A percentile compares a stretch with the other conserved stretches of the same genome.
Evolutionary conservation across 192 early-diverging fungal species (phyloP).

Genomic region (Haplosporangium gracile): DNA sequence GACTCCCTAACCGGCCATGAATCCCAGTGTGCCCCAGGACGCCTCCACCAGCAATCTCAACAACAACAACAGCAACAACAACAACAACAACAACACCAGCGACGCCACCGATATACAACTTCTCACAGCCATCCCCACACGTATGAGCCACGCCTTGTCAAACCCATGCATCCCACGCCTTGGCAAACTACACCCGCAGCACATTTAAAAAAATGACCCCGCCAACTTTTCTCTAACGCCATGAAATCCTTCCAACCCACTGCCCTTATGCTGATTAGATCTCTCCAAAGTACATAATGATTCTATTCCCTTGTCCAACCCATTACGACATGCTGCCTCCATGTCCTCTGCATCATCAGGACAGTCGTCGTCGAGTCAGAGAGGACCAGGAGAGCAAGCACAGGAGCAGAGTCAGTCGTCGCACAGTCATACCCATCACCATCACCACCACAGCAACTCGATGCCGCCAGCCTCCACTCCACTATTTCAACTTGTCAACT

Average conservation of each 20-base stretch:
- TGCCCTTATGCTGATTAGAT: neutral
- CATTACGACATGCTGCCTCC: neutral
- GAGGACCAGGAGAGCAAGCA: neutral
- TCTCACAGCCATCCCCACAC: neutral
- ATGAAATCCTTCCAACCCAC: neutral
- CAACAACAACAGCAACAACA: neutral
- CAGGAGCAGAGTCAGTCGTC: neutral
- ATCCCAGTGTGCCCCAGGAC: conserved; percentile 3
- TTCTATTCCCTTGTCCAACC: neutral
- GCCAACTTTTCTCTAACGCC: neutral
- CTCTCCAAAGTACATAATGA: neutral
- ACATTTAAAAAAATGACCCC: neutral
- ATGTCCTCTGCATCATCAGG: neutral
- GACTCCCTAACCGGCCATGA: neutral
- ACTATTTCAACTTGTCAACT: conserved; percentile 67
- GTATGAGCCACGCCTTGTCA: neutral
- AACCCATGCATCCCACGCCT: neutral
- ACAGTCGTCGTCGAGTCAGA: neutral
- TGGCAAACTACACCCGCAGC: neutral
- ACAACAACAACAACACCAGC: neutral
- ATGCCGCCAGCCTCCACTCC: conserved; percentile 24
- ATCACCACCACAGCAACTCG: neutral
- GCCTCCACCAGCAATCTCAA: neutral
- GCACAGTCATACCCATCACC: conserved; percentile 2
- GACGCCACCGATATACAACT: neutral